phyloP scores from a whole-genome alignment of 352 stramenopile species.

The Globisporangium yorkense region DNA sequence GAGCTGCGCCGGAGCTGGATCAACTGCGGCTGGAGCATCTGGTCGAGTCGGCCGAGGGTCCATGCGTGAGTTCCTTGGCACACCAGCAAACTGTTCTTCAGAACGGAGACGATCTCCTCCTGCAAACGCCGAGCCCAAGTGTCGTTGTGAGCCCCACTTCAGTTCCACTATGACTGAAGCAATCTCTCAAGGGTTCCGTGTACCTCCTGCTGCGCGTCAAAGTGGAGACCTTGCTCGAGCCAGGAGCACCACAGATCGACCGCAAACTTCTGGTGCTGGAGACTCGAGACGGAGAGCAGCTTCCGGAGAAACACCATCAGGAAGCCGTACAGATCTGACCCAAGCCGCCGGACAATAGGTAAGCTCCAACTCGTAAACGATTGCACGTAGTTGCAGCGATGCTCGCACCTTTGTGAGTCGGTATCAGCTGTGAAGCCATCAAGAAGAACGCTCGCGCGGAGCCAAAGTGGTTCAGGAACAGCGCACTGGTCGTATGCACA shows the following conservation, averaged over 20 bases:
- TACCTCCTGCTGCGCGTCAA: constrained; percentile 67
- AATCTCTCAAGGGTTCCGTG: background rate
- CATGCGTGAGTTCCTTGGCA: constrained; percentile 31
- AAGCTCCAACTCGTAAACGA: background rate
- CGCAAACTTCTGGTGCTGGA: constrained; percentile 42
- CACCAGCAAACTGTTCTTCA: constrained; percentile 43
- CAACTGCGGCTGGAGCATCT: constrained; percentile 19
- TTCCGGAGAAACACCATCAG: constrained; percentile 80
- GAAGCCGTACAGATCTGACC: constrained; percentile 69
- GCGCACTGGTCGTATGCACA: constrained; percentile 13
- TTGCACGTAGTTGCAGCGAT: background rate
- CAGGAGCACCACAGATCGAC: constrained; percentile 71
- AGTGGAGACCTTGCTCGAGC: constrained; percentile 31
- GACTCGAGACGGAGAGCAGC: constrained; percentile 47
- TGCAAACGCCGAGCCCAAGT: constrained; percentile 6
- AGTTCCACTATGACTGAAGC: background rate
- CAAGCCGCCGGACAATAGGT: too few species aligned
- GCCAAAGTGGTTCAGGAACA: constrained; percentile 43
- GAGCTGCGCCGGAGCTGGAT: constrained; percentile 16
- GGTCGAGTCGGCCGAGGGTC: constrained; percentile 37
- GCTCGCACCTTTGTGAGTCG: constrained; percentile 31
- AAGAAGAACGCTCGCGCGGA: constrained; percentile 36
- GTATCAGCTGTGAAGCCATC: constrained; percentile 37
- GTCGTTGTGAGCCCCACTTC: background rate
- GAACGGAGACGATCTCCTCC: constrained; percentile 48